Evolutionary conservation across 345 rosid species (phyloP).

Genomic region (Eucalyptus melliodora): DNA sequence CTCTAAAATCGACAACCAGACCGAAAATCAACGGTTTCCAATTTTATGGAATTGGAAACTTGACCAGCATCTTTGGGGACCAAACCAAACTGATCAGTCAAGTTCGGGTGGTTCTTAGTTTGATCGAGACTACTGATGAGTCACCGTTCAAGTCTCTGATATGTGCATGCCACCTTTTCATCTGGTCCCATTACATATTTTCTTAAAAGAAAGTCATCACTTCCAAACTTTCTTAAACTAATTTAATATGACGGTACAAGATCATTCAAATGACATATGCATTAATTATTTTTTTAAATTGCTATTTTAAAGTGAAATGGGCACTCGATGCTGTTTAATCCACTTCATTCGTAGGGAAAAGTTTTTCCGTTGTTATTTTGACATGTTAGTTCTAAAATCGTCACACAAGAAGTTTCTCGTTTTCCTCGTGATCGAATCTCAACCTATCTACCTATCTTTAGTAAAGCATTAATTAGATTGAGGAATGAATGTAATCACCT

Average conservation of each 20-base stretch:
- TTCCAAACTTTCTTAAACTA: background rate
- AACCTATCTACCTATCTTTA: background rate
- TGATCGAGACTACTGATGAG: background rate
- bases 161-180: background rate
- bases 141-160: background rate
- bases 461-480: background rate
- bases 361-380: background rate
- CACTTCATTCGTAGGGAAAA: background rate
- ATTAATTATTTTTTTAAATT: background rate
- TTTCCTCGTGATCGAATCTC: background rate
- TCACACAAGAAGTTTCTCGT: background rate
- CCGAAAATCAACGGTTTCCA: no score
- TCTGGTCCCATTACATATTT: background rate
- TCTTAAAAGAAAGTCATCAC: background rate
- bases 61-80: no score
- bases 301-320: background rate
- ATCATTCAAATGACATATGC: background rate
- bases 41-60: no score
- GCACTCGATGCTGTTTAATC: background rate
- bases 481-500: background rate
- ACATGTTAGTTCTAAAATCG: background rate
- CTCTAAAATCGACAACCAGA: rapidly evolving
- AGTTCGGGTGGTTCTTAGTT: no score
- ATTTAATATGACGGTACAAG: background rate
- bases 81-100: no score